A percentile compares a stretch with the other conserved stretches of the same genome.
phyloP scores from a whole-genome alignment of 805 yeast species.

The Kodamaea kaohsiungensis region DNA sequence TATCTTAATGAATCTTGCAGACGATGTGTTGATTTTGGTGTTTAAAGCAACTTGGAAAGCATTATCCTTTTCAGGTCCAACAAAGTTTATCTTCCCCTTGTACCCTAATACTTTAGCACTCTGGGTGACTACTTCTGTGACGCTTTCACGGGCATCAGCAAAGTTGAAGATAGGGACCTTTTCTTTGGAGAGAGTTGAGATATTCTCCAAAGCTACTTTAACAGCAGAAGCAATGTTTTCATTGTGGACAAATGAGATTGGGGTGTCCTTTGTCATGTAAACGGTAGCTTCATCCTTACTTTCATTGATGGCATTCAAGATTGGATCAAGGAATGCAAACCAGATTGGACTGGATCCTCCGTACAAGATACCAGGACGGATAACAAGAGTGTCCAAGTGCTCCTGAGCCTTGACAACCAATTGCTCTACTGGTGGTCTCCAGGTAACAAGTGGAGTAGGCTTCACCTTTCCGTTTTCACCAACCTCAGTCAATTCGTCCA shows the following conservation, averaged over 20 bases:
- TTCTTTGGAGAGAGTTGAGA: not conserved
- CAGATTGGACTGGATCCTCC: constrained; percentile 7
- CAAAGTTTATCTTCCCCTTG: not conserved
- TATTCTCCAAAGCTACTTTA: not conserved
- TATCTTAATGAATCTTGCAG: not conserved
- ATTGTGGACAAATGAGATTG: not conserved
- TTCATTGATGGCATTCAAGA: not conserved
- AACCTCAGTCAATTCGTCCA: not conserved
- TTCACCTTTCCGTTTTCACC: not conserved
- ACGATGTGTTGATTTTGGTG: not conserved
- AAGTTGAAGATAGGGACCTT: not conserved
- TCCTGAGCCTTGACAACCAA: not conserved
- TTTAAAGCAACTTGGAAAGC: not conserved
- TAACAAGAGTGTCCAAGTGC: not conserved
- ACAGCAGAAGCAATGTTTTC: not conserved
- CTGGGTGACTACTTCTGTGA: not conserved
- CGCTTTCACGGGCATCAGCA: not conserved
- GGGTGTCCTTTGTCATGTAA: not conserved
- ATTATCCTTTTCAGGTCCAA: not conserved
- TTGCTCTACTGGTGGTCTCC: constrained; percentile 5
- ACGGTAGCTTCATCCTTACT: not conserved
- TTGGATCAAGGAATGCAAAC: not conserved
- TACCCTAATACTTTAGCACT: not conserved
- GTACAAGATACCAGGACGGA: constrained; percentile 9
- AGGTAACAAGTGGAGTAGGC: not conserved